Evolutionary conservation across 179 eudicot species (phyloP), one percentile per base, ranked within the genome.

Genomic region (Beta macrorhiza): DNA sequence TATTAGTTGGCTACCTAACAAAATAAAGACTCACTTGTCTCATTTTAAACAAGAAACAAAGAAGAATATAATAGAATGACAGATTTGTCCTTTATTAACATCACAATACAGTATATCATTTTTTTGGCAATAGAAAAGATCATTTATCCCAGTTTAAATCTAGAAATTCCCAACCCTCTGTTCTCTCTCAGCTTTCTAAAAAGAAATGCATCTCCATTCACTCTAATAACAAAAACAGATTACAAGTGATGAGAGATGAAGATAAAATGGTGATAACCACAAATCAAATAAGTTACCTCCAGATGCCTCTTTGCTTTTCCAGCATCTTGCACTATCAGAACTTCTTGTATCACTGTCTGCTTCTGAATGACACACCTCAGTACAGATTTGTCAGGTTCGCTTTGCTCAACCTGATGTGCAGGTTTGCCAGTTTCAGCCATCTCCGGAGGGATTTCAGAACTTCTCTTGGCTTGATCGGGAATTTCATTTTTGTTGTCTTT

Each of bases 301-400:
- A 13, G 14, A 57, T 73, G 49, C 53, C 32, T 71, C 45, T 65
- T 72, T n/a, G n/a, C 44, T n/a, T 77, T 84, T 68, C 65, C 76
- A 52, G 5, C 51, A 49, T 53, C 77, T 70, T 67, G 75, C 65
- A 80, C 76, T 45, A 80, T 29, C 12, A 74, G 80, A n/a, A 86
- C 69, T 77, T 85, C 84, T 57, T 86, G 77, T 74, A 62, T 55
- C 65, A 80, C 57, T 49, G 80, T 83, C 65, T 80, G 86, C 86
- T 86, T 78, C 65, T 57, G 51, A 37, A 77, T 67, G 75, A 79
- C 76, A 67, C 76, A 44, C 55, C 81, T 80, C 47, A 82, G 44
- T 57, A 55, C 77, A 61, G 86, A 67, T 75, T 78, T 45, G 59
- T 75, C 77, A 71, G 57, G 84, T 73, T 76, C 81, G 75, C 58